Base-by-base conservation (phyloP, 768 basidiomycete species). In the Dendrothele bispora region DNA sequence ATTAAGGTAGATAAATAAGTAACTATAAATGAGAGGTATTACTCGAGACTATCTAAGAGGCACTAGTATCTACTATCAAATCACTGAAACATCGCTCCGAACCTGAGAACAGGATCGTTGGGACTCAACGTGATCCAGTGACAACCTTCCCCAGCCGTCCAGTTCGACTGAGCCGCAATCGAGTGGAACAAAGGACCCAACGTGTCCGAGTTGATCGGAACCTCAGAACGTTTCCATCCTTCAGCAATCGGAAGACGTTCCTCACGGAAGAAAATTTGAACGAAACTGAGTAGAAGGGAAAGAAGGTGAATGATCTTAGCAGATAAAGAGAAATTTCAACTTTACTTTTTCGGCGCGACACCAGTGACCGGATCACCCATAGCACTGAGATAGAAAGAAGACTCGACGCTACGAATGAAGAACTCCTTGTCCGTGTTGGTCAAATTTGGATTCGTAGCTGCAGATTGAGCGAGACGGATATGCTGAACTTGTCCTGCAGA, bases 401-500 rank as follows among this genome's bases (percentile, higher is more conserved):
- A 39, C 47, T 56, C 55, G n/a, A 43, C 29, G 14, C 38, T 44
- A 29, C 53, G 52, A 7, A 50, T 40, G 2, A 25, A 18, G 30
- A 54, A 47, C 47, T 56, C 55, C 27, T 49, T 51, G 18, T 24
- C 18, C 7, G 55, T 56, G 30, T 56, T 53, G 11, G 30, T 39
- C 4, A 49, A 14, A 8, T 34, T n/a, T 2, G 52, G 43, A n/a
- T 56, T 56, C 4, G 20, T 46, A 27, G 39, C 46, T 21, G 43
- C 37, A 8, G 55, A 50, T 25, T 45, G 22, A 3, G 36, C 43
- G 2, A 56, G 47, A 7, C 52, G 52, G n/a, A 22, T 26, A 25
- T 43, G 27, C 25, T 50, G 37, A 10, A 51, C 44, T 29, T 20
- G 12, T 3, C 49, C 55, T 3, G 47, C 53, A 2, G 55, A 38